phyloP scores from a whole-genome alignment of 1,284 basidiomycete species.

The Gomphus sp. region DNA sequence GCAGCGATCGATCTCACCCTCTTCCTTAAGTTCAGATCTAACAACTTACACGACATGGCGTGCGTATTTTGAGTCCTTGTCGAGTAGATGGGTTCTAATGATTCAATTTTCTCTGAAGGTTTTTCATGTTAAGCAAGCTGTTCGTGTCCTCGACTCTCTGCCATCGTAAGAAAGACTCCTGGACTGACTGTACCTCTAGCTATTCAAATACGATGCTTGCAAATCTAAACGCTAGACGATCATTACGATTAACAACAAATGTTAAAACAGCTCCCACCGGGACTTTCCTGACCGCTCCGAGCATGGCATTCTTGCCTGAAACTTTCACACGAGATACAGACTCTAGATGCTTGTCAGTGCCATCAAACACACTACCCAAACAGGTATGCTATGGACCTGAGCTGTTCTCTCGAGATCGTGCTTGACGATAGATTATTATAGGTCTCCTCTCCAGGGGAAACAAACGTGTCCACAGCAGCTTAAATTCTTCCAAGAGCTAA shows the following conservation, averaged over 20 bases:
- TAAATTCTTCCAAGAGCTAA: background rate
- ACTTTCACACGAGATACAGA: background rate
- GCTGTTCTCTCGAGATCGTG: background rate
- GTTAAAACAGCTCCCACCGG: background rate
- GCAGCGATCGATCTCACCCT: conserved; percentile 1
- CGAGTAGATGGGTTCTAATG: background rate
- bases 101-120: background rate
- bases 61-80: background rate
- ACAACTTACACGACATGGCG: conserved; percentile 4
- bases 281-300: background rate
- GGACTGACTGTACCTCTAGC: background rate
- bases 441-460: background rate
- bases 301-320: background rate
- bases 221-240: conserved; percentile 2
- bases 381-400: background rate
- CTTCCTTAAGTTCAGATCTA: conserved; percentile 3
- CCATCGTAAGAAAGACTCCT: background rate
- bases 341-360: background rate
- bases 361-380: background rate
- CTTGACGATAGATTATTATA: background rate
- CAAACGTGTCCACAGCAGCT: background rate
- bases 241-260: background rate
- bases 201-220: conserved; percentile 6
- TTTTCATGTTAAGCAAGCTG: conserved; percentile 5
- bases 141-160: background rate